These are phyloP conservation scores for Diaporthe velutina DNA, from an alignment of 2,329 filamentous ascomycete species.

Conservation along the genomic window DNA sequence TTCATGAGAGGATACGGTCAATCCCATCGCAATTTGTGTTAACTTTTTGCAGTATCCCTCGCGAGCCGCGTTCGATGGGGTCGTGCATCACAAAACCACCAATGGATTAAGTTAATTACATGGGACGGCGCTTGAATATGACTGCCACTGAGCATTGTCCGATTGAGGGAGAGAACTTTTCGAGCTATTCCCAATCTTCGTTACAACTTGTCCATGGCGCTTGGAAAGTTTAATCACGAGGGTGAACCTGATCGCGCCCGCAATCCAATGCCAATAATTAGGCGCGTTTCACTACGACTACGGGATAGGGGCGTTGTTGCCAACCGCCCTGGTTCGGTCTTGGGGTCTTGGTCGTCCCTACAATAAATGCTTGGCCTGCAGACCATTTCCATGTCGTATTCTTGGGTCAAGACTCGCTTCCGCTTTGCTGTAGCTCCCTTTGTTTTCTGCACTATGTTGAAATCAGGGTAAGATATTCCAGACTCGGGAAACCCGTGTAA, in stretches of 20 bases:
- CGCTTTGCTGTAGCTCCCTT: background rate
- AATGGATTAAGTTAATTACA: background rate
- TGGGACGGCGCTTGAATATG: background rate
- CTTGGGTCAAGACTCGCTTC: background rate
- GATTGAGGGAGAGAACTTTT: background rate
- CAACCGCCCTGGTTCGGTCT: background rate
- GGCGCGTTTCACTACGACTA: constrained; percentile 6
- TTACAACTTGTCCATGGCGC: background rate
- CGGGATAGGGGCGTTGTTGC: background rate
- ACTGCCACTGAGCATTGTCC: background rate
- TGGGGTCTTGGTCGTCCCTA: constrained; percentile 2
- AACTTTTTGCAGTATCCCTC: too few relatives aligned
- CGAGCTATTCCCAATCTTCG: background rate
- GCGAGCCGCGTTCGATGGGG: background rate
- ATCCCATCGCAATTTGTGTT: too few relatives aligned
- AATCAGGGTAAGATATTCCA: background rate
- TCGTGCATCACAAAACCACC: background rate
- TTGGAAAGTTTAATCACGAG: background rate
- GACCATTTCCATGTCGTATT: background rate
- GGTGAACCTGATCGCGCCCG: background rate
- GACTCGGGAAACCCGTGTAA: too few relatives aligned
- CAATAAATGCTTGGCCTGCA: background rate
- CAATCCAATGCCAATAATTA: constrained; percentile 4
- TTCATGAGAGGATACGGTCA: background rate
- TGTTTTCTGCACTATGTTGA: background rate